Base-by-base conservation (phyloP, 2,329 filamentous ascomycete genomes). In the Scedosporium dehoogii region DNA sequence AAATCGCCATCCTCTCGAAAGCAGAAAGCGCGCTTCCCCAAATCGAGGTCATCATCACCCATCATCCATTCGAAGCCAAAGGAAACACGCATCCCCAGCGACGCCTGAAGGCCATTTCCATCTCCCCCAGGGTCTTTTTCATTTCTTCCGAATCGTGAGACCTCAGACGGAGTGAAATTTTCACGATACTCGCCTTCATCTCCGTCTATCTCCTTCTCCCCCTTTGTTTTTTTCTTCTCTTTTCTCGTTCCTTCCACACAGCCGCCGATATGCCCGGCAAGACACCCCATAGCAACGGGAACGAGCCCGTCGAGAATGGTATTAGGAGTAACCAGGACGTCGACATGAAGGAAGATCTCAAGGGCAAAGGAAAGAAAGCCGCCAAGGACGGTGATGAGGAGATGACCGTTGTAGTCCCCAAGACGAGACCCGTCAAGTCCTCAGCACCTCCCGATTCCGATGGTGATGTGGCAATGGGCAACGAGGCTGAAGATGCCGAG, bases 391-490 rank as follows among this genome's bases (percentile, higher is more conserved):
- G 82, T 70, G 88, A 90, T 68, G 86, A 87, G 69, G 88, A 91
- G 78, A 91, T 91, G 87, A 91, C 88, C 59, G 88, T 91, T 67
- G 88, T 92, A 69, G 87, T 91, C 55, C 88, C 89, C 2, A 57
- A 62, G 60, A 62, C 60, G 38, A 57, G 60, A 62, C 87, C 87
- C 63, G 84, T 86, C 67, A 91, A 91, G 79, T 78, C 78, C 70
- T 77, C 81, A 65, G 82, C 82, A 71, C 75, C 78, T 38, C 79
- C 84, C 67, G 85, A 88, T 71, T 79, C 79, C 64, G 86, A 90
- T 68, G 86, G 82, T 60, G 89, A 92, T 73, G 80, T 91, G 66
- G 77, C 79, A 67, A 92, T 92, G 88, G 86, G 84, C 66, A 76
- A 79, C 72, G 79, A 84, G 66, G 74, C 78, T 73, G 78, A 79